These are phyloP conservation scores for Ichthyophthirius multifiliis DNA, from an alignment of 169 alveolate genomes.

Conservation along the genomic window DNA sequence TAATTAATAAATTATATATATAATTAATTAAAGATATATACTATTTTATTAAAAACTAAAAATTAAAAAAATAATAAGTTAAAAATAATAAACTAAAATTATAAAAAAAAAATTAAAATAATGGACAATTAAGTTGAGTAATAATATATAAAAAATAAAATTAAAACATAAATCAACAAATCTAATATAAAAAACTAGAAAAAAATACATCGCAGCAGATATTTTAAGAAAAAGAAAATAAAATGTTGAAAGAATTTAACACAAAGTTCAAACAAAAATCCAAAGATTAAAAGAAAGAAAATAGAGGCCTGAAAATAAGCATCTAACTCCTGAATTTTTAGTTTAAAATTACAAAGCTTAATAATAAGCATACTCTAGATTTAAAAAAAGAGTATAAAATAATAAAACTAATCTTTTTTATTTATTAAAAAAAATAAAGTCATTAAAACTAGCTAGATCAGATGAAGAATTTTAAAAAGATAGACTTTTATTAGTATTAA, in stretches of 20 bases:
- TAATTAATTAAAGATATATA: too few species aligned
- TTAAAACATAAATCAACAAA: too few species aligned
- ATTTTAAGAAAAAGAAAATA: slow-evolving; percentile 38
- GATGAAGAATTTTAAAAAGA: slow-evolving; percentile 60
- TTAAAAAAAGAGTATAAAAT: slow-evolving; percentile 45
- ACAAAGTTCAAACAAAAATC: slow-evolving; percentile 21
- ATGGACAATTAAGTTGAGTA: too few species aligned
- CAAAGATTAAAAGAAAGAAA: slow-evolving; percentile 58
- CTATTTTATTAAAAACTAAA: too few species aligned
- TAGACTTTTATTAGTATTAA: slow-evolving; percentile 69
- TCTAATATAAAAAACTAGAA: slow-evolving; percentile 21
- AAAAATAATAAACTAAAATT: too few species aligned
- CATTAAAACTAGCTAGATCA: slow-evolving; percentile 40
- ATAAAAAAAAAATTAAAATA: too few species aligned
- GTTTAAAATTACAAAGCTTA: slow-evolving; percentile 59
- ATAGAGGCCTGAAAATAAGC: slow-evolving; percentile 56
- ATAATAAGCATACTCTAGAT: slow-evolving; percentile 51
- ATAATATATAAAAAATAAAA: too few species aligned
- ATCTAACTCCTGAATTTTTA: slow-evolving; percentile 52
- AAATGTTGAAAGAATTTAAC: not conserved
- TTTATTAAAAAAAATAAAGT: not conserved
- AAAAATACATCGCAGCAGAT: slow-evolving; percentile 37
- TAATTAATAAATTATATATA: too few species aligned
- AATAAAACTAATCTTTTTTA: not conserved
- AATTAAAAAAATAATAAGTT: too few species aligned